Base-by-base conservation (phyloP, 1,284 basidiomycete genomes). In the Apiotrichum montevideense region DNA sequence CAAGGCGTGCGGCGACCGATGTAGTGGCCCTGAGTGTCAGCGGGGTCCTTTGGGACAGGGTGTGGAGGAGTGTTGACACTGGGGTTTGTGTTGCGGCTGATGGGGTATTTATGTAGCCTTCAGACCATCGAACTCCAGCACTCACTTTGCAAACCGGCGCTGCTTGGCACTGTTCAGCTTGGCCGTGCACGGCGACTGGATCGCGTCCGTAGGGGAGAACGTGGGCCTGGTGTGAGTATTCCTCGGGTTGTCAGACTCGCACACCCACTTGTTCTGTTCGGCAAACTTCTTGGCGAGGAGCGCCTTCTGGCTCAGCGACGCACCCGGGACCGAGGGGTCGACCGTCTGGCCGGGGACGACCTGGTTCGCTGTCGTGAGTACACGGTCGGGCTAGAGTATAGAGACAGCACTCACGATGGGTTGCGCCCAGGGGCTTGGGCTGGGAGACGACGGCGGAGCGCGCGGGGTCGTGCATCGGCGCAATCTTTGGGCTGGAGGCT, bases 171-270 rank as follows among this genome's bases (percentile, higher is more conserved):
- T 87, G 52, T 81, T 86, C 54, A 96, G 83, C 77, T 95, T 96
- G 77, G 90, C 86, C 5, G 90, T 88, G 72, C 85, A 85, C 1
- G 93, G 93, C 4, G 91, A 94, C 81, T 95, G 85, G 75, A 96
- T 80, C 69, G 88, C 89, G 75, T 97, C 93, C 8, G 93, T 95
- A 6, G 93, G 93, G 13, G 92, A 95, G 64, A 91, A 79, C 64
- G 82, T 88, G 46, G 88, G 85, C 74, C 90, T 90, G 70, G 10
- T 9, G 52, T 52, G 21, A 47, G 39, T 11, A n/a, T 34, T 14
- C 5, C 6, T 11, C 10, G 4, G 4, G 43, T 15, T 7, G 15
- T 45, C 13, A 11, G n/a, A 45, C 7, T n/a, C 44, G 29, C 5
- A 40, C 8, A 81, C 87, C 68, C 65, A 91, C 90, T 84, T 83